phyloP scores from a whole-genome alignment of 768 basidiomycete species.

The Suillus paluster region DNA sequence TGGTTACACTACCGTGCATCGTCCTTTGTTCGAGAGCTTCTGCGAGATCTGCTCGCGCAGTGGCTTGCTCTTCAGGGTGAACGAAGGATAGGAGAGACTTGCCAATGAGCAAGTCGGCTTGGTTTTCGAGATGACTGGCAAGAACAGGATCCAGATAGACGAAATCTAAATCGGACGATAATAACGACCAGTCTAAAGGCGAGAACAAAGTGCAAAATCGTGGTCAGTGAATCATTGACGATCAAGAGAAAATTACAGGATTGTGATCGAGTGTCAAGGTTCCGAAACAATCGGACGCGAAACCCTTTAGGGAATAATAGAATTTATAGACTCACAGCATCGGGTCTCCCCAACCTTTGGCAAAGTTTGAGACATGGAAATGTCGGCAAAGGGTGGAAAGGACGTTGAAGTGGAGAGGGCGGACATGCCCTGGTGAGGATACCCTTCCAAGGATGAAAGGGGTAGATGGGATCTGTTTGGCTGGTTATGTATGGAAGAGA shows the following conservation, averaged over 20 bases:
- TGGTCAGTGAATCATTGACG: slow-evolving; percentile 25
- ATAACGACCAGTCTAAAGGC: slow-evolving; percentile 75
- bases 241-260: slow-evolving; percentile 11
- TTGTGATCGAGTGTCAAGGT: slow-evolving; percentile 27
- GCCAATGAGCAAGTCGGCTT: slow-evolving; percentile 71
- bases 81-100: slow-evolving; percentile 77
- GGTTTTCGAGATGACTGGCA: slow-evolving; percentile 67
- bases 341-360: slow-evolving; percentile 74
- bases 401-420: slow-evolving; percentile 31
- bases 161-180: slow-evolving; percentile 76
- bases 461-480: slow-evolving; percentile 38
- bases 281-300: slow-evolving; percentile 14
- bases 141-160: slow-evolving; percentile 87
- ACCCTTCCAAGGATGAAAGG: slow-evolving; percentile 42
- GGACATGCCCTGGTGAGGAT: slow-evolving; percentile 38
- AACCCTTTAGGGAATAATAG: slow-evolving; percentile 17
- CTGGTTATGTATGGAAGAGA: slow-evolving; percentile 37
- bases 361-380: slow-evolving; percentile 41
- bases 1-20: slow-evolving; percentile 83
- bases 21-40: slow-evolving; percentile 75
- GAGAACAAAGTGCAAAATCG: slow-evolving; percentile 2
- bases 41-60: slow-evolving; percentile 74
- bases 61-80: slow-evolving; percentile 82
- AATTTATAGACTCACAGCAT: slow-evolving; percentile 62
- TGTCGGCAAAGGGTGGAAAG: slow-evolving; percentile 33